Percentiles rank a stretch among this genome's conserved stretches.
Evolutionary conservation across 495 filamentous ascomycete species (phyloP).

Genomic region (Letharia lupina): DNA sequence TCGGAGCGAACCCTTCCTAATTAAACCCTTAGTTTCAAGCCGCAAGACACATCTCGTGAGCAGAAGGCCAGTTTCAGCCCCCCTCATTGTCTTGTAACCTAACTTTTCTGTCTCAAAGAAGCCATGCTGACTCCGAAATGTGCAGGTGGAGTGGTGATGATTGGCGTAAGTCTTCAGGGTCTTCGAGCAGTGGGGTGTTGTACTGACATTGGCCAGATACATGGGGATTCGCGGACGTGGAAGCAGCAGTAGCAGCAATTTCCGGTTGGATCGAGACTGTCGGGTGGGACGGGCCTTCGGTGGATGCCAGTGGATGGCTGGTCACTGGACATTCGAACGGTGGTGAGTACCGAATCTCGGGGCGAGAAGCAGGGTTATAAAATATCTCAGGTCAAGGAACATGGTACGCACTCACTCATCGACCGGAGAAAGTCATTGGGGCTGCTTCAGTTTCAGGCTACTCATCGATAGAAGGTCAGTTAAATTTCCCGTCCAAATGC

Average conservation of each 20-base stretch:
- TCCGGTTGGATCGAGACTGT: slow-evolving; percentile 42
- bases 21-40: not conserved
- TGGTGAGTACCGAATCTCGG: slow-evolving; percentile 24
- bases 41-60: not conserved
- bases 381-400: slow-evolving; percentile 41
- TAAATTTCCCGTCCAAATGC: not conserved
- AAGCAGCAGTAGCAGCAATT: slow-evolving; percentile 44
- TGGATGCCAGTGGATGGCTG: slow-evolving; percentile 43
- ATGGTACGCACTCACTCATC: slow-evolving; percentile 52
- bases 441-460: slow-evolving; percentile 51
- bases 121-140: not conserved
- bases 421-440: slow-evolving; percentile 49
- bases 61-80: not conserved
- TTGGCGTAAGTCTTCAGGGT: slow-evolving; percentile 40
- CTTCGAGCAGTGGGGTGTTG: not conserved
- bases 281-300: slow-evolving; percentile 40
- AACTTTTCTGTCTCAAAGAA: not conserved
- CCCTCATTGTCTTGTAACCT: not conserved
- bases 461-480: slow-evolving; percentile 49
- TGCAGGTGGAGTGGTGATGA: slow-evolving; percentile 51
- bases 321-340: slow-evolving; percentile 53
- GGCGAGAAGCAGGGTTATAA: slow-evolving; percentile 9
- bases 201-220: slow-evolving; percentile 33
- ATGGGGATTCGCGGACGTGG: slow-evolving; percentile 51
- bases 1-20: not conserved